Base-by-base conservation (phyloP, 345 rosid genomes). In the Rhodamnia argentea region DNA sequence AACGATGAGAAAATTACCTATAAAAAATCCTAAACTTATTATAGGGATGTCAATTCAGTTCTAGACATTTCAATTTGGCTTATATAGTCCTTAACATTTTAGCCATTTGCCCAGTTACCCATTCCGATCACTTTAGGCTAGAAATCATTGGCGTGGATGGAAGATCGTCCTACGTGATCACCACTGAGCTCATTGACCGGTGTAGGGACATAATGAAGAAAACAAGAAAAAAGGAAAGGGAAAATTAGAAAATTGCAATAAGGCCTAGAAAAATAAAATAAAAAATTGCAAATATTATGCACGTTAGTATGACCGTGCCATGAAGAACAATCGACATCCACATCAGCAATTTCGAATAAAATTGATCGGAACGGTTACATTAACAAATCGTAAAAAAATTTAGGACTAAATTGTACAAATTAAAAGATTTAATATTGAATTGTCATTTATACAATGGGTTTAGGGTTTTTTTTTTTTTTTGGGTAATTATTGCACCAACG, bases 321-420 rank as follows among this genome's bases (percentile, higher is more conserved):
- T 0, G 1, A 16, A 0, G 0, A 42, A 64, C 0, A 0, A 1
- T 0, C 20, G 0, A 5, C 13, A 70, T 32, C 0, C 24, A 64
- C 10, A 3, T 16, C 4, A 8, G 44, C 0, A 32, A 32, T 32
- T 70, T 0, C 0, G 2, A 1, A 13, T 16, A 70, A 70, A 32
- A 70, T 70, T 18, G 44, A 18, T 37, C 2, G 13, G 5, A 9
- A 23, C 4, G 12, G 8, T 4, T 10, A 56, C 5, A 23, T 56
- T 56, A 24, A 24, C 0, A 56, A 56, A 23, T 23, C 3, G 1
- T 9, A 0, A 23, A 56, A 23, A 10, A 0, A 7, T 56, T 56
- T 56, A 56, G 11, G 2, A 56, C 5, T 23, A 56, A 56, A 56
- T 56, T 56, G 9, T 4, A 8, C 4, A 60, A 60, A 60, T 60